Percentiles rank a stretch among this genome's conserved stretches.
Evolutionary conservation across 805 yeast species (phyloP).

Genomic region (Yarrowia divulgata): DNA sequence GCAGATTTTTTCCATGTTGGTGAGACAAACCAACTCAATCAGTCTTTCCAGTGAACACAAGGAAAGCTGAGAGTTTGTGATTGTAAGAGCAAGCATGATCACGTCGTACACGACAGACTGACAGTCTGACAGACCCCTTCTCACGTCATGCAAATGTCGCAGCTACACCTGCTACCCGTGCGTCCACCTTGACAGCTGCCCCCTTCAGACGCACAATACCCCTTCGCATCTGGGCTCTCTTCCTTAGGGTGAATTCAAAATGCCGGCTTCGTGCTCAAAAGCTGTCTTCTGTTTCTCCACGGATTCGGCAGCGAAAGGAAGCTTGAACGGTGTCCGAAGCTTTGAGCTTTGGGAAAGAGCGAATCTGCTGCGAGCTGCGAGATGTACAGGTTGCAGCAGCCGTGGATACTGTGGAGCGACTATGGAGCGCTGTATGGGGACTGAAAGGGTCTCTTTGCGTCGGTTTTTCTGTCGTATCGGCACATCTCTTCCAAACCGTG

Average conservation of each 20-base stretch:
- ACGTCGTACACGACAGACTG: not conserved
- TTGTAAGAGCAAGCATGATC: not conserved
- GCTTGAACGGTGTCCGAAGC: not conserved
- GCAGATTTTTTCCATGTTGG: conserved; percentile 3
- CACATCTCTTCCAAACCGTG: conserved; percentile 4
- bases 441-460: not conserved
- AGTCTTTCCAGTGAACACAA: not conserved
- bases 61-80: not conserved
- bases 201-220: too few species aligned
- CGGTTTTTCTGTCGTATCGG: conserved; percentile 13
- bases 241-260: too few species aligned
- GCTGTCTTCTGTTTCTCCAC: not conserved
- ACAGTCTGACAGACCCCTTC: not conserved
- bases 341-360: not conserved
- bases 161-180: too few species aligned
- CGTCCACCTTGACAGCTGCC: not conserved
- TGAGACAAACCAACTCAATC: conserved; percentile 2
- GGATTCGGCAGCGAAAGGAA: conserved; percentile 8
- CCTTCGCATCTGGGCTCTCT: not conserved
- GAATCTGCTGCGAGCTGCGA: not conserved
- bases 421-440: not conserved
- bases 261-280: too few species aligned
- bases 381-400: conserved; percentile 19
- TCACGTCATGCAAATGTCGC: not conserved
- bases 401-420: not conserved